These are phyloP conservation scores for Cercophora newfieldiana DNA, from an alignment of 495 filamentous ascomycete genomes.

Conservation along the genomic window DNA sequence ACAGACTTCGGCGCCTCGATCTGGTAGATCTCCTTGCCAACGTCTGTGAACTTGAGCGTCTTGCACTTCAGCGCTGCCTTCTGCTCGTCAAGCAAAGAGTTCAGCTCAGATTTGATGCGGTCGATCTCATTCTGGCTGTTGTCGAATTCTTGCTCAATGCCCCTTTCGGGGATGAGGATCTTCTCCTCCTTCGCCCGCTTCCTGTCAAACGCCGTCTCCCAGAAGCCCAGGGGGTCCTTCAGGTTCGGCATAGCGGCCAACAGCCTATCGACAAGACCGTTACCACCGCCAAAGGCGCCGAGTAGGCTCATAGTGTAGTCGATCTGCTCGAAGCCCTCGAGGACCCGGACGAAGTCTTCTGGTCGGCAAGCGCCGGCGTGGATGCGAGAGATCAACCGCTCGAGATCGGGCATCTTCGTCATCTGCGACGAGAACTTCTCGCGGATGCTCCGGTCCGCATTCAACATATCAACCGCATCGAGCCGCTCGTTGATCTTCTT, in stretches of 20 bases:
- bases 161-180: slow-evolving; percentile 77
- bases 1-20: slow-evolving; percentile 86
- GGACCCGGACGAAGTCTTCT: slow-evolving; percentile 87
- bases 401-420: slow-evolving; percentile 89
- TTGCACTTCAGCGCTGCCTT: slow-evolving; percentile 63
- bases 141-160: slow-evolving; percentile 93
- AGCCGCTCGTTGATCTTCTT: slow-evolving; percentile 89
- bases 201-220: slow-evolving; percentile 93
- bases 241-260: slow-evolving; percentile 85
- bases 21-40: slow-evolving; percentile 96
- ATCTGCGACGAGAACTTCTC: slow-evolving; percentile 84
- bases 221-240: slow-evolving; percentile 67
- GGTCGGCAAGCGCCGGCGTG: slow-evolving; percentile 87
- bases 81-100: slow-evolving; percentile 67
- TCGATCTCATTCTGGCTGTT: slow-evolving; percentile 76
- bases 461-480: slow-evolving; percentile 92
- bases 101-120: slow-evolving; percentile 67
- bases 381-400: slow-evolving; percentile 90
- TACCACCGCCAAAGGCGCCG: slow-evolving; percentile 64
- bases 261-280: slow-evolving; percentile 82
- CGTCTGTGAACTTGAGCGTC: slow-evolving; percentile 80
- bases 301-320: slow-evolving; percentile 85
- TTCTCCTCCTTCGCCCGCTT: slow-evolving; percentile 71
- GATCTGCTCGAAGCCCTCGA: slow-evolving; percentile 97
- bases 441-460: slow-evolving; percentile 72